Base-by-base conservation (phyloP, 345 rosid species). In the Cardamine resedifolia region DNA sequence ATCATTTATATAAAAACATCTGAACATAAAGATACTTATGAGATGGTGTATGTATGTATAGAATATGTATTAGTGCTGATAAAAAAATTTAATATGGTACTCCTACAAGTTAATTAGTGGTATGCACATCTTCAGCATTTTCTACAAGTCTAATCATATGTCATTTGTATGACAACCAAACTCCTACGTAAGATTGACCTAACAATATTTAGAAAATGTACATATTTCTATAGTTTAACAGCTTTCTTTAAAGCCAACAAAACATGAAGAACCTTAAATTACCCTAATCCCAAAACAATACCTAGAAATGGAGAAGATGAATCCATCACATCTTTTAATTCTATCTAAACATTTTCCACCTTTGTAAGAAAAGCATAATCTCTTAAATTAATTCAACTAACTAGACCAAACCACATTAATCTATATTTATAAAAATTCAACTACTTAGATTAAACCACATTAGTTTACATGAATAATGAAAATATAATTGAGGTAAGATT, bases 131-230 rank as follows among this genome's bases (percentile, higher is more conserved):
- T 66, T 70, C 21, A 39, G 55, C 71, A 68, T 74, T 16, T 57
- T 31, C 47, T 43, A 65, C 20, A 50, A 26, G 49, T 51, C 28
- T 36, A 12, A 52, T 77, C 44, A 31, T 50, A 71, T 63, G 71
- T 26, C 45, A 74, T 71, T 16, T 74, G 4, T 16, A 64, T 50
- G 51, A 66, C 65, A 77, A 77, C 80, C 80, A 65, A 72, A 72
- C 60, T 70, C 76, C 41, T 36, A 77, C 73, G 60, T 51, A 77
- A 65, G 57, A 52, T 77, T 66, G 58, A 66, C 76, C 80, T 49
- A 64, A 50, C 72, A 56, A 26, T 43, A n/a, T 60, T 57, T 24
- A 51, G 14, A 38, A 36, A 57, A 38, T 44, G 14, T 10, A 53
- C 10, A 48, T 31, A 36, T 21, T 5, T 30, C 8, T 44, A 9